Evolutionary conservation across 305 asterid species (phyloP).

Genomic region (Solanum hybrid): DNA sequence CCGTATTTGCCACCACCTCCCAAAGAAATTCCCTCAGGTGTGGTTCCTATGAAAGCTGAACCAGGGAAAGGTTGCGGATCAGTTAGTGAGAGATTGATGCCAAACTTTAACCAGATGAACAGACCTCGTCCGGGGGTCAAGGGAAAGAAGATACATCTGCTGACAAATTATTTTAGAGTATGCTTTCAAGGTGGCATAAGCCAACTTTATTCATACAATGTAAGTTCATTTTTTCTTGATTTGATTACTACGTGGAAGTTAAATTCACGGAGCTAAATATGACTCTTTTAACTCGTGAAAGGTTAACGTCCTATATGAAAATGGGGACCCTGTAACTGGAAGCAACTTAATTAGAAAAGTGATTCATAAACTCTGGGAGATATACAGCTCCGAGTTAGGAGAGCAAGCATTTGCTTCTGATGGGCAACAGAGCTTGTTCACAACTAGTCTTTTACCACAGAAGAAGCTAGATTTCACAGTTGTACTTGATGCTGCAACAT

Average conservation of each 20-base stretch:
- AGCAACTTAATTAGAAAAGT: slow-evolving; percentile 1
- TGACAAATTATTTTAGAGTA: slow-evolving; percentile 9
- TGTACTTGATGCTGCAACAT: slow-evolving; percentile 5
- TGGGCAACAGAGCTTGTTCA: neutral
- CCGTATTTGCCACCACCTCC: slow-evolving; percentile 23
- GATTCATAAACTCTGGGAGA: slow-evolving; percentile 8
- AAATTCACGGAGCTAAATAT: neutral
- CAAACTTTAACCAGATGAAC: neutral
- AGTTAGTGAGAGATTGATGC: slow-evolving; percentile 9
- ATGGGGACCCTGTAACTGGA: slow-evolving; percentile 3
- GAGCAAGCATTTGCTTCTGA: slow-evolving; percentile 9
- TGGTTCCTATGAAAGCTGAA: slow-evolving; percentile 11
- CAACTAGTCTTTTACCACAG: slow-evolving; percentile 4
- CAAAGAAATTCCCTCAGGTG: slow-evolving; percentile 13
- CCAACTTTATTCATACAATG: neutral
- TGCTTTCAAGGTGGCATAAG: neutral
- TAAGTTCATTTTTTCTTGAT: neutral
- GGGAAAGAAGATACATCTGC: slow-evolving; percentile 10
- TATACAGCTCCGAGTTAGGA: slow-evolving; percentile 6
- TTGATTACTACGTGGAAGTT: neutral
- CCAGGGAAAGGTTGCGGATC: neutral
- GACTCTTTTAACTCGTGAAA: neutral
- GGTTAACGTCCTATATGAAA: slow-evolving; percentile 2
- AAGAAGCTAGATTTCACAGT: slow-evolving; percentile 6
- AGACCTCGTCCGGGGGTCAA: slow-evolving; percentile 6